These are phyloP conservation scores for Yarrowia divulgata DNA, from an alignment of 805 yeast genomes.

Conservation along the genomic window DNA sequence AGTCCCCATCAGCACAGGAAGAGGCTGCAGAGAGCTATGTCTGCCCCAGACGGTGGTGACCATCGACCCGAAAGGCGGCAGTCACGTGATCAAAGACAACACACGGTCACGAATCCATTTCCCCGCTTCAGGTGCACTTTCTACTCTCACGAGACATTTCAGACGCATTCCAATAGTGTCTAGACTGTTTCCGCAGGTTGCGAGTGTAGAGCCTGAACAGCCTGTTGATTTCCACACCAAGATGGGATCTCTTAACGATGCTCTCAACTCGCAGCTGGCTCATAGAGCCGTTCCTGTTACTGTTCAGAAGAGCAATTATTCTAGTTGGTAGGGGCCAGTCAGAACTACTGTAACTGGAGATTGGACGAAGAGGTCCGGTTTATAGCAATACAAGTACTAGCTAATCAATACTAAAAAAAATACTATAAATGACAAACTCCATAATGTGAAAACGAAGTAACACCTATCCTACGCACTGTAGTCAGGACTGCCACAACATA, in stretches of 20 bases:
- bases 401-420: no score
- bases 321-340: background rate
- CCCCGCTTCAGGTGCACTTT: background rate
- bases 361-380: no score
- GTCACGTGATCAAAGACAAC: slow-evolving; percentile 12
- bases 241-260: slow-evolving; percentile 15
- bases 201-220: background rate
- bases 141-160: background rate
- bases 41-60: slow-evolving; percentile 4
- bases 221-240: background rate
- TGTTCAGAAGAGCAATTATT: slow-evolving; percentile 17
- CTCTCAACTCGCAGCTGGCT: slow-evolving; percentile 9
- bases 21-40: slow-evolving; percentile 10
- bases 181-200: background rate
- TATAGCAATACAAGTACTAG: no score
- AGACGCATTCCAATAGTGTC: background rate
- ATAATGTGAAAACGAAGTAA: no score
- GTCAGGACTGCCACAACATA: no score
- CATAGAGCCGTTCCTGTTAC: background rate
- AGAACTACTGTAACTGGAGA: no score
- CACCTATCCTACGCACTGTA: no score
- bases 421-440: no score
- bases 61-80: background rate
- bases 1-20: slow-evolving; percentile 15
- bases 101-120: background rate